phyloP scores from a whole-genome alignment of 805 yeast genomes.

The Spathaspora girioi region DNA sequence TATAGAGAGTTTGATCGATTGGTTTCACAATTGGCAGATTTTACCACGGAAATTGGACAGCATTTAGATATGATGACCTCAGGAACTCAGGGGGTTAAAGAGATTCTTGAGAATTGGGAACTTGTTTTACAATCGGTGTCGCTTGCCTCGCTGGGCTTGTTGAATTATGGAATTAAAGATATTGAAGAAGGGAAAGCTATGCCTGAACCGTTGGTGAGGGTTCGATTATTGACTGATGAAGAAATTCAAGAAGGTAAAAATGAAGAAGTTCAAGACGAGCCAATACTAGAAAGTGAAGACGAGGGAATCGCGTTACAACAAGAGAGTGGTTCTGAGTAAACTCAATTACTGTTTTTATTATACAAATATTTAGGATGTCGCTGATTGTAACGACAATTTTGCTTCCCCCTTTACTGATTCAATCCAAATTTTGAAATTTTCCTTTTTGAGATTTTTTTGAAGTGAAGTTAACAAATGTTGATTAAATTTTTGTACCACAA shows the following conservation, averaged over 20 bases:
- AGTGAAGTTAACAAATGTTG: slow-evolving; percentile 1
- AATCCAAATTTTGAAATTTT: slow-evolving; percentile 13
- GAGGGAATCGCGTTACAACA: neutral
- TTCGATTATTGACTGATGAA: slow-evolving; percentile 45
- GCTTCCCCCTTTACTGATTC: slow-evolving; percentile 19
- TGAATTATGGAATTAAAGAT: slow-evolving; percentile 39
- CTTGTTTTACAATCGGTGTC: slow-evolving; percentile 58
- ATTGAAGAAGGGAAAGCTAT: slow-evolving; percentile 37
- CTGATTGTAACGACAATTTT: slow-evolving; percentile 9
- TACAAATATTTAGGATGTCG: neutral
- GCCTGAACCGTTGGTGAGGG: slow-evolving; percentile 65
- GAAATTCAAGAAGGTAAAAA: slow-evolving; percentile 3
- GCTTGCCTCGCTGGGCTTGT: slow-evolving; percentile 53
- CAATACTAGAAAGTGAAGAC: slow-evolving; percentile 2
- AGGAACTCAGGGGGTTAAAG: slow-evolving; percentile 59
- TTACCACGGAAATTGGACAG: slow-evolving; percentile 46
- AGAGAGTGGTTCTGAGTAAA: neutral
- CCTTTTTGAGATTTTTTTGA: slow-evolving; percentile 1
- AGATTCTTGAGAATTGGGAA: slow-evolving; percentile 63
- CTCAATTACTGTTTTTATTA: neutral
- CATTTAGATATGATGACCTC: slow-evolving; percentile 47
- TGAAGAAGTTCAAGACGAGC: slow-evolving; percentile 3
- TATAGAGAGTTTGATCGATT: slow-evolving; percentile 45
- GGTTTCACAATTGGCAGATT: slow-evolving; percentile 42
- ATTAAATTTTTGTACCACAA: slow-evolving; percentile 8